Evolutionary conservation across 192 early-diverging fungal species (phyloP), one percentile per base, ranked within the genome.

Genomic region (Chytriomyces sp.): DNA sequence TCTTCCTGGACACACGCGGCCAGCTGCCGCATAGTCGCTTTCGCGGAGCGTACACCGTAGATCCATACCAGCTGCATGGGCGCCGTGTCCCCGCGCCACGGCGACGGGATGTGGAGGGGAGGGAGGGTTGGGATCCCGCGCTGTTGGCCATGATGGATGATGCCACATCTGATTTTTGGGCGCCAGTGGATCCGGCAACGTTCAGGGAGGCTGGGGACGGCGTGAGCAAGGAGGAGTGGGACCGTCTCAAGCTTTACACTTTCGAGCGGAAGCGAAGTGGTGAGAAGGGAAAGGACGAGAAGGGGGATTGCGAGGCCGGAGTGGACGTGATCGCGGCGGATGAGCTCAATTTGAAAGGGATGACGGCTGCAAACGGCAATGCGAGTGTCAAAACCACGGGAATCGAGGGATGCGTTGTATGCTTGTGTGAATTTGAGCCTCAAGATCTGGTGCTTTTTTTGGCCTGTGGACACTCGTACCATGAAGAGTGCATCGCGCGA

Each of bases 391-490:
- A 40, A 7, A 49, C 22, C 8, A 49, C 44, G 2, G 40, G 38
- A 54, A 22, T 38, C 38, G 59, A 62, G 17, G 60, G 31, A 32
- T 73, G 71, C 60, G 52, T 53, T 5, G 53, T 73, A 25, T 73
- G 71, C 33, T 38, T 73, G 40, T 25, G 60, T 38, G 71, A 63
- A 52, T 63, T 52, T 37, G 59, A 61, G 34, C 12, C 31, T 14
- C 59, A 60, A 1, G 59, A 73, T 32, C 12, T 60, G 34, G 71
- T 73, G 7, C 34, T 59, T 3, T 39, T 64, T 30, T 52, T 73
- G 17, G n/a, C 25, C 17, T 73, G 71, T 53, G 32, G 60, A 17
- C 71, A 73, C 37, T 40, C 22, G n/a, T 73, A 53, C 60, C 71
- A 73, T 53, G 60, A 60, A 10, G 59, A 54, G 17, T 73, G 71